Evolutionary conservation across 2,329 filamentous ascomycete genomes (phyloP).

Genomic region (Diaporthe velutina): DNA sequence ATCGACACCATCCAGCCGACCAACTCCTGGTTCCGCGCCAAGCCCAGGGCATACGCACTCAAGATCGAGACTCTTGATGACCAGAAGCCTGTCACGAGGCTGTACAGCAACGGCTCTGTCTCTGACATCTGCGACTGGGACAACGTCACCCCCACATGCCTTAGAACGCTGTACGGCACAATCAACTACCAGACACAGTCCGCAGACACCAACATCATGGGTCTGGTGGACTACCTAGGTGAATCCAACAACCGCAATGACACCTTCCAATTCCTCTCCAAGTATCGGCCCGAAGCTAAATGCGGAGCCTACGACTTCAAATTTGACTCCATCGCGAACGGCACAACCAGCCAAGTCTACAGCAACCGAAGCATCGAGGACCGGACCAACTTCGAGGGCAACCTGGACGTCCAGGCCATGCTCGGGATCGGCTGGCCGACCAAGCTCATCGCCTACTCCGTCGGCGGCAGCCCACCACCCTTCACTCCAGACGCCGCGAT

Average conservation of each 20-base stretch:
- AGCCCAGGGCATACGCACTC: constrained; percentile 48
- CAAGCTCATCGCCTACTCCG: constrained; percentile 49
- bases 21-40: constrained; percentile 60
- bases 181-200: constrained; percentile 63
- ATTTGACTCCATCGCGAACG: constrained; percentile 50
- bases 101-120: constrained; percentile 51
- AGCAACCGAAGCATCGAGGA: constrained; percentile 47
- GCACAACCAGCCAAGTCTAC: constrained; percentile 47
- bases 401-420: constrained; percentile 69
- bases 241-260: constrained; percentile 62
- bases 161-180: constrained; percentile 60
- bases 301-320: constrained; percentile 49
- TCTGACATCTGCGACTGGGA: constrained; percentile 59
- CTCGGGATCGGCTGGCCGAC: constrained; percentile 48
- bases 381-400: constrained; percentile 64
- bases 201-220: constrained; percentile 56
- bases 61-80: constrained; percentile 47
- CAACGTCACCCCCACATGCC: constrained; percentile 60
- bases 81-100: constrained; percentile 44
- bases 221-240: constrained; percentile 60
- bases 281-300: constrained; percentile 52
- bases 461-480: constrained; percentile 50
- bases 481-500: constrained; percentile 41
- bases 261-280: constrained; percentile 50
- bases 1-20: constrained; percentile 65